Base-by-base conservation (phyloP, 371 early-diverging fungal genomes). In the Cokeromyces recurvatus region DNA sequence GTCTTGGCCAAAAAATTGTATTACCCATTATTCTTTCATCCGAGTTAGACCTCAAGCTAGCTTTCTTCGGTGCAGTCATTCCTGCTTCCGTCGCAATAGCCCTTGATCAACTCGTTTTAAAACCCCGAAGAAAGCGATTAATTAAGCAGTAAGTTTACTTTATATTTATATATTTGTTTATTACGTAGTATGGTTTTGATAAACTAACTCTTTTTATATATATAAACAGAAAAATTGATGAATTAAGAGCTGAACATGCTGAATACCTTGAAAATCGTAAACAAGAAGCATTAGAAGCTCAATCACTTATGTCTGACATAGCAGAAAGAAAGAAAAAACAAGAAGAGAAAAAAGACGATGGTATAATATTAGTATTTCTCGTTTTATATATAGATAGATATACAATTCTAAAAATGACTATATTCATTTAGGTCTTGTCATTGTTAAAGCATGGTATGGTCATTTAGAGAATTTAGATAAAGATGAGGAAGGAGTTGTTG, bases 401-500 rank as follows among this genome's bases (percentile, higher is more conserved):
- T 11, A 29, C 29, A 29, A 29, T n/a, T n/a, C n/a, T n/a, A n/a
- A n/a, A n/a, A n/a, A n/a, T n/a, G n/a, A n/a, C n/a, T n/a, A n/a
- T n/a, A n/a, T n/a, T n/a, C n/a, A 41, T 16, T 31, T 41, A 66
- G 91, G 95, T 4, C 71, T 97, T 38, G 81, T 95, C 15, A 87
- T 97, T 55, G 68, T 94, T 21, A 74, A 81, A 40, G 98, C 97
- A 12, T 58, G 81, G 38, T 97, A 95, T 57, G 98, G 98, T 42
- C 79, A 87, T 56, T 65, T 92, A 36, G 64, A 64, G 32, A 56
- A 74, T 47, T 37, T 61, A 34, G 55, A 64, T 35, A 55, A 64
- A 10, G 55, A 53, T 27, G 45, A 55, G 21, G 64, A 66, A 38
- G 68, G 64, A 19, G 72, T 78, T 21, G 78, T 89, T 32, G 95